Percentiles rank a stretch among this genome's conserved stretches.
Evolutionary conservation across 2,329 filamentous ascomycete species (phyloP).

Genomic region (Pseudopyrenochaeta lycopersici): DNA sequence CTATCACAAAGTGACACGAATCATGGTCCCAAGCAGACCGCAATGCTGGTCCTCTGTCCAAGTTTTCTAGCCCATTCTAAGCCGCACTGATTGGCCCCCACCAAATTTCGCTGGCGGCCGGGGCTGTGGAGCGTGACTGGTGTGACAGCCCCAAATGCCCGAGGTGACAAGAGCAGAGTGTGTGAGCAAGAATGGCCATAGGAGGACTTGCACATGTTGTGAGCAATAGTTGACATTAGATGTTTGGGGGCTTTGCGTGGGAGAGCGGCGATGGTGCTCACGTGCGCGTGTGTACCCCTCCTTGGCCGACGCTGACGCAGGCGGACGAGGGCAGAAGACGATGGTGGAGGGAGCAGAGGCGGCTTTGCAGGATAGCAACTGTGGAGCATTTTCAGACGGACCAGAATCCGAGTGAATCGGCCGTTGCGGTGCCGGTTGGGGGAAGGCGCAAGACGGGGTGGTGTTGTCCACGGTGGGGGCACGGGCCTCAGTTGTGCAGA

Average conservation of each 20-base stretch:
- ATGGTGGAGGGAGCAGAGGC: not conserved
- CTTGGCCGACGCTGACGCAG: slow-evolving; percentile 6
- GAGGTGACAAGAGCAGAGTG: slow-evolving; percentile 8
- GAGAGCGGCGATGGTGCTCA: slow-evolving; percentile 10
- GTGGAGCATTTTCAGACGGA: slow-evolving; percentile 2
- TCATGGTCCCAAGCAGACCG: slow-evolving; percentile 23
- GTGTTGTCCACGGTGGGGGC: slow-evolving; percentile 26
- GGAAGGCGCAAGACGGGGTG: slow-evolving; percentile 33
- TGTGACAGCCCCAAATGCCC: slow-evolving; percentile 23
- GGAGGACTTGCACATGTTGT: slow-evolving; percentile 8
- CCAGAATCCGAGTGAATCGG: slow-evolving; percentile 24
- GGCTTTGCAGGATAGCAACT: not conserved
- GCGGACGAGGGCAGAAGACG: not conserved
- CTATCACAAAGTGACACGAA: slow-evolving; percentile 32
- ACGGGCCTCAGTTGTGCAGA: slow-evolving; percentile 18
- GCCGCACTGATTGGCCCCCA: slow-evolving; percentile 39
- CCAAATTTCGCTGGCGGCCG: slow-evolving; percentile 28
- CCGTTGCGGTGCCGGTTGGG: slow-evolving; percentile 22
- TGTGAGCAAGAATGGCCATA: slow-evolving; percentile 1
- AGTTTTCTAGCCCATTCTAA: slow-evolving; percentile 47
- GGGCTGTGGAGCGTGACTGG: slow-evolving; percentile 34
- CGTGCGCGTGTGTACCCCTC: slow-evolving; percentile 27
- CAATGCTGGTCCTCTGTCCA: slow-evolving; percentile 23
- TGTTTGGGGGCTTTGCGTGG: too few relatives aligned
- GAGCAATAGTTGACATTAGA: too few relatives aligned